Evolutionary conservation across 2,329 filamentous ascomycete species (phyloP), one percentile per base, ranked within the genome.

Genomic region (Chaetoscypha palmicola): DNA sequence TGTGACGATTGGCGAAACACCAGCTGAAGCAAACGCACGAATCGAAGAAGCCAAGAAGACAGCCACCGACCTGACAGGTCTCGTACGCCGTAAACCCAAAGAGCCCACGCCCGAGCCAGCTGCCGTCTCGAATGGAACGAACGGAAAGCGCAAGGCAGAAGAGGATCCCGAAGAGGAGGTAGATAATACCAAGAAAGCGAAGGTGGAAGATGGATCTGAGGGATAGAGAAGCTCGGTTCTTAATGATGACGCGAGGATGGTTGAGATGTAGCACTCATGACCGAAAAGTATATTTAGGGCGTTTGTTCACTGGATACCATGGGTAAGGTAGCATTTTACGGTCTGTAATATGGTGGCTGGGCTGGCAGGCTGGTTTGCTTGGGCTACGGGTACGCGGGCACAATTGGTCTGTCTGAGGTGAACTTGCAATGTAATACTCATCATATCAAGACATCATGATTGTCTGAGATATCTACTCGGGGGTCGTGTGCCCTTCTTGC

Each of bases 11-110:
- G 82, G 81, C 45, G 77, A 81, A 58, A 74, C 77, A 26, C 68
- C 77, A 2, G 71, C 69, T 1, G 72, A 81, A 43, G 75, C 78
- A 40, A 71, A 79, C 52, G 79, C 79, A 19, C 73, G 77, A 51
- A 70, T 87, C 35, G 79, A 83, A 35, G 82, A 89, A 59, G 85
- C 82, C 21, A 85, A 81, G 56, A 83, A 82, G 66, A 74, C 69
- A 5, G 86, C 86, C 5, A 88, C 76, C 12, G 58, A 92, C 59
- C 68, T 94, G 11, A 78, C 76, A 0, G 76, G 80, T n/a, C 68
- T 91, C 35, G 81, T 91, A 33, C 79, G 83, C 59, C 68, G 71
- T 59, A 90, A 82, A 66, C 68, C 54, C 19, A 50, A 62, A 34
- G 48, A 57, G 16, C 54, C 59, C 41, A 52, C 57, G 21, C 57